Conservation (phyloP, 305 asterid species). For the Solanum hybrid region DNA sequence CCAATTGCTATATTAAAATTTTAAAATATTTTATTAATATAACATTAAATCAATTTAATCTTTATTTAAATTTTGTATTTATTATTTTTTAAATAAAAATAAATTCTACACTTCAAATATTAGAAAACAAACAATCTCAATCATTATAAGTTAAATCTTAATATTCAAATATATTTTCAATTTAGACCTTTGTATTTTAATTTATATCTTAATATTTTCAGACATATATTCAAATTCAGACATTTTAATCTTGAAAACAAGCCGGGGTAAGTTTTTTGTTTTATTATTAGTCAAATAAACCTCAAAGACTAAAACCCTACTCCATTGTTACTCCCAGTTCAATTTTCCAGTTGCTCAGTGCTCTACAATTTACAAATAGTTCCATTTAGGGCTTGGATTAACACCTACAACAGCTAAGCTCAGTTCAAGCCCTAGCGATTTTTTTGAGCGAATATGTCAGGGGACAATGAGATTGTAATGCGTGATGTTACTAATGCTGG, state of each 20-base stretch:
- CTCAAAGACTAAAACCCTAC: constrained; percentile 9
- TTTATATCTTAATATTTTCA: too few species aligned
- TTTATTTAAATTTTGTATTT: too few species aligned
- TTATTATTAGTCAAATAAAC: neutral
- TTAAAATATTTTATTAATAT: too few species aligned
- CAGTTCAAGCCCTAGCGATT: neutral
- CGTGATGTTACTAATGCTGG: constrained; percentile 96
- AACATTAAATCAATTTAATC: too few species aligned
- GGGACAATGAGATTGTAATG: constrained; percentile 74
- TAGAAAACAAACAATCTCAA: neutral
- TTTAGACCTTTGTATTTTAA: too few species aligned
- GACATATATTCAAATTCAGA: too few species aligned
- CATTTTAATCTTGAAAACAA: too few species aligned
- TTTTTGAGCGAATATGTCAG: constrained; percentile 24
- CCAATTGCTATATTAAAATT: neutral
- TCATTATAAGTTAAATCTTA: neutral
- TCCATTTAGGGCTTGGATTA: constrained; percentile 2
- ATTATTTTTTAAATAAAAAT: too few species aligned
- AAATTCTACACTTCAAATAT: neutral
- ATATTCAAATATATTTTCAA: neutral
- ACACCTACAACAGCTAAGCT: neutral
- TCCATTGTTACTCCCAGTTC: neutral
- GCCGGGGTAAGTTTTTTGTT: neutral
- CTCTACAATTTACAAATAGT: neutral
- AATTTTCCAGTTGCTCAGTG: neutral